A percentile compares a stretch with the other conserved stretches of the same genome.
phyloP scores from a whole-genome alignment of 371 early-diverging fungal species.

The Massospora cicadina region DNA sequence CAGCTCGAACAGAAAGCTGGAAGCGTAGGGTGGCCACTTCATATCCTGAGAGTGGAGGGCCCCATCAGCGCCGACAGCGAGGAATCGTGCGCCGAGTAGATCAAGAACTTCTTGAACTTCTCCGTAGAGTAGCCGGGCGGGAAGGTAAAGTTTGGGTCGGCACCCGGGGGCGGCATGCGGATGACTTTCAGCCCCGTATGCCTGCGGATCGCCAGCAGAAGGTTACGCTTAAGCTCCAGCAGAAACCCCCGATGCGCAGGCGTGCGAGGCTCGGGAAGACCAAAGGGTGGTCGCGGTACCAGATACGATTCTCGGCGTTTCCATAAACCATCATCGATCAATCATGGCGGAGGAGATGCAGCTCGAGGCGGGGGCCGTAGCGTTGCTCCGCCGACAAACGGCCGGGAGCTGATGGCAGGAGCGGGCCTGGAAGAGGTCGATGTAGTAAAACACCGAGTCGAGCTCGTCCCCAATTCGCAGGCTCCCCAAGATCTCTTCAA shows the following conservation, averaged over 20 bases:
- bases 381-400: slow-evolving; percentile 19
- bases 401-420: slow-evolving; percentile 24
- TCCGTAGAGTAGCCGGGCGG: not conserved
- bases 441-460: slow-evolving; percentile 19
- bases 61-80: slow-evolving; percentile 26
- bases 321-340: slow-evolving; percentile 18
- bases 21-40: slow-evolving; percentile 42
- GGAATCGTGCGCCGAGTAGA: slow-evolving; percentile 33
- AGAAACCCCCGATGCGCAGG: slow-evolving; percentile 27
- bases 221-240: slow-evolving; percentile 24
- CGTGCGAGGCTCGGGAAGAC: slow-evolving; percentile 18
- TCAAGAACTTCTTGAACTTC: slow-evolving; percentile 17
- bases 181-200: not conserved
- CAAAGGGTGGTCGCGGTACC: slow-evolving; percentile 20
- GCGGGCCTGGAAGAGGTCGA: slow-evolving; percentile 29
- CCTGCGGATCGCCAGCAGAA: slow-evolving; percentile 18
- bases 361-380: not conserved
- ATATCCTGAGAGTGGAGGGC: slow-evolving; percentile 20
- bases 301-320: slow-evolving; percentile 18
- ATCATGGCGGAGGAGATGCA: slow-evolving; percentile 10
- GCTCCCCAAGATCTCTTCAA: slow-evolving; percentile 16
- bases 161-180: not conserved
- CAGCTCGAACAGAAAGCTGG: slow-evolving; percentile 31
- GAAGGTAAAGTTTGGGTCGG: not conserved
- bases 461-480: slow-evolving; percentile 13